phyloP scores from a whole-genome alignment of 1,139 yeast genomes.

The Pichia norvegensis region DNA sequence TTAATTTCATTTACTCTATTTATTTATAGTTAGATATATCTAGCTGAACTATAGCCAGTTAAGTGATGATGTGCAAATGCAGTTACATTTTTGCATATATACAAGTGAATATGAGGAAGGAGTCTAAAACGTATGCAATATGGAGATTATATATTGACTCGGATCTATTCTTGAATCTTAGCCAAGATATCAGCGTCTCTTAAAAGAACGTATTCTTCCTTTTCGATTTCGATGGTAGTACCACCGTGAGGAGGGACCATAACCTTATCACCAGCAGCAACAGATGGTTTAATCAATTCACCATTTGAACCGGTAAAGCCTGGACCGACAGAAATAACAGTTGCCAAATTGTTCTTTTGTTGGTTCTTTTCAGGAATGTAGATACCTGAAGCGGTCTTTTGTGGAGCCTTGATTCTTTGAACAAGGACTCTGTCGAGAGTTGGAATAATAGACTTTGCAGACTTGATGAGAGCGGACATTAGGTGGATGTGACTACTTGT shows the following conservation, averaged over 20 bases:
- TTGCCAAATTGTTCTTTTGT: slow-evolving; percentile 81
- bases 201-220: slow-evolving; percentile 66
- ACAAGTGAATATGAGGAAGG: neutral
- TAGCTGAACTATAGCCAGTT: no score
- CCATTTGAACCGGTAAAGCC: slow-evolving; percentile 70
- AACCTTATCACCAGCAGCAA: slow-evolving; percentile 84
- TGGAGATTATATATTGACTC: neutral
- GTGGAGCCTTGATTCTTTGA: slow-evolving; percentile 74
- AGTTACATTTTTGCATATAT: neutral
- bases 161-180: slow-evolving; percentile 49
- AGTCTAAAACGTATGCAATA: neutral
- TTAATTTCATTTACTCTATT: no score
- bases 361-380: slow-evolving; percentile 95
- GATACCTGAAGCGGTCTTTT: slow-evolving; percentile 90
- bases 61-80: neutral
- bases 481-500: neutral
- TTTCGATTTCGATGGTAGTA: slow-evolving; percentile 78
- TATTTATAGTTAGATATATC: no score
- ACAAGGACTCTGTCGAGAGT: slow-evolving; percentile 92
- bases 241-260: slow-evolving; percentile 76
- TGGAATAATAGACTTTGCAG: slow-evolving; percentile 84
- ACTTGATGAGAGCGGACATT: slow-evolving; percentile 54
- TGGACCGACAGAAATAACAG: slow-evolving; percentile 78
- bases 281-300: slow-evolving; percentile 60
- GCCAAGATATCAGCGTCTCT: slow-evolving; percentile 94